phyloP scores from a whole-genome alignment of 495 filamentous ascomycete genomes.

The Aspergillus diversus region DNA sequence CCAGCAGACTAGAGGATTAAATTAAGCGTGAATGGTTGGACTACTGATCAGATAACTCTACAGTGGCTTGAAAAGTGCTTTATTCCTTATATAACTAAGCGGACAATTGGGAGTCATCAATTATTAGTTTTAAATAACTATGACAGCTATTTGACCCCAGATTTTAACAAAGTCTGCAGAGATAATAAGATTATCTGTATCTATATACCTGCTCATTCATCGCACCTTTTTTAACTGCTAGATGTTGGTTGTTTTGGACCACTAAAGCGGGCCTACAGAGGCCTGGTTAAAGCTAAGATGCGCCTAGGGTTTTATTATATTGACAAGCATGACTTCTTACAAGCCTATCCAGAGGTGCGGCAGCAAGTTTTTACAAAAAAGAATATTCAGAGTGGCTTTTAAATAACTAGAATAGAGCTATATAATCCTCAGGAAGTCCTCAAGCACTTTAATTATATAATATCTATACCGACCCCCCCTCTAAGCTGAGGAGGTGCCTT shows the following conservation, averaged over 20 bases:
- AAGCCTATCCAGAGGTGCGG: conserved; percentile 17
- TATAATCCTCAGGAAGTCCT: too few species aligned
- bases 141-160: conserved; percentile 28
- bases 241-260: conserved; percentile 18
- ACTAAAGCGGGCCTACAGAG: conserved; percentile 19
- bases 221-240: conserved; percentile 20
- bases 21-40: conserved; percentile 31
- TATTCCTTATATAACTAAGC: conserved; percentile 13
- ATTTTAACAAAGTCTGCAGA: conserved; percentile 27
- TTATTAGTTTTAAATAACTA: conserved; percentile 25
- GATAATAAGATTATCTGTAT: conserved; percentile 30
- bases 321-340: conserved; percentile 23
- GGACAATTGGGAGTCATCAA: neutral
- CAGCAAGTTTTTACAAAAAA: conserved; percentile 11
- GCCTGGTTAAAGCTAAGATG: conserved; percentile 15
- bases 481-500: too few species aligned
- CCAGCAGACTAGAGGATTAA: conserved; percentile 13
- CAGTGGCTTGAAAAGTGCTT: conserved; percentile 25
- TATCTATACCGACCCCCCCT: too few species aligned
- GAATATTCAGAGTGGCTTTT: conserved; percentile 23
- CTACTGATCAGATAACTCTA: conserved; percentile 29
- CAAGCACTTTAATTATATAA: too few species aligned
- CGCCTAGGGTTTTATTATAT: conserved; percentile 23
- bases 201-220: conserved; percentile 33
- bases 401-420: too few species aligned